A percentile compares a stretch with the other conserved stretches of the same genome.
Conservation (phyloP, 768 basidiomycete species). For the Russula abietina region DNA sequence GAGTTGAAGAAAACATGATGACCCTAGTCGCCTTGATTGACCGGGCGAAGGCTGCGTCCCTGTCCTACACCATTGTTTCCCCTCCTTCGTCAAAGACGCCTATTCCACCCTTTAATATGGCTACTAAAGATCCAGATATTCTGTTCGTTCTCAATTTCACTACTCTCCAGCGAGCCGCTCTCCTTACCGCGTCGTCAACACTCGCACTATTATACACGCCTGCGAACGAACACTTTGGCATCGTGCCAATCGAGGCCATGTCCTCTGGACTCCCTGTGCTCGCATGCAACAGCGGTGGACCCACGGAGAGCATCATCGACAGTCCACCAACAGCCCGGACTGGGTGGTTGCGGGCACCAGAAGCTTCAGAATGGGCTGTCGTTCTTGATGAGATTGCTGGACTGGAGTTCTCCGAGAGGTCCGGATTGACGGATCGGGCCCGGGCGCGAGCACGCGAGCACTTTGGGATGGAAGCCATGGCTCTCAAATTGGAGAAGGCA, state of each 20-base stretch:
- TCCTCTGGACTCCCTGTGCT: conserved; percentile 84
- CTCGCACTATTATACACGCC: conserved; percentile 87
- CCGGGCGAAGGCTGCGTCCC: conserved; percentile 44
- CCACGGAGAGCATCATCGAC: conserved; percentile 77
- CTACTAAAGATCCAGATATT: conserved; percentile 48
- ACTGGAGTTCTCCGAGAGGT: conserved; percentile 39
- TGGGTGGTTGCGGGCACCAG: conserved; percentile 69
- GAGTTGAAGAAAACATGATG: conserved; percentile 75
- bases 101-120: conserved; percentile 40
- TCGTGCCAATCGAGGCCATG: conserved; percentile 95
- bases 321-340: conserved; percentile 45
- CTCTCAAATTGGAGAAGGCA: conserved; percentile 48
- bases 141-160: conserved; percentile 92
- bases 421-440: conserved; percentile 48
- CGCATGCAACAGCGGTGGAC: conserved; percentile 83
- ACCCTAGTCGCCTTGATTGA: conserved; percentile 60
- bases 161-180: conserved; percentile 71
- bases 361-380: conserved; percentile 61
- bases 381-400: conserved; percentile 56
- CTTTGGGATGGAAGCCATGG: conserved; percentile 79
- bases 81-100: conserved; percentile 37
- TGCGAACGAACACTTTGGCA: conserved; percentile 93
- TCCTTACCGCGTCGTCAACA: conserved; percentile 63
- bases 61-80: conserved; percentile 55
- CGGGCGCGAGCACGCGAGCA: conserved; percentile 51